These are phyloP conservation scores for Epichloe scottii DNA, from an alignment of 2,329 filamentous ascomycete genomes.

Conservation along the genomic window DNA sequence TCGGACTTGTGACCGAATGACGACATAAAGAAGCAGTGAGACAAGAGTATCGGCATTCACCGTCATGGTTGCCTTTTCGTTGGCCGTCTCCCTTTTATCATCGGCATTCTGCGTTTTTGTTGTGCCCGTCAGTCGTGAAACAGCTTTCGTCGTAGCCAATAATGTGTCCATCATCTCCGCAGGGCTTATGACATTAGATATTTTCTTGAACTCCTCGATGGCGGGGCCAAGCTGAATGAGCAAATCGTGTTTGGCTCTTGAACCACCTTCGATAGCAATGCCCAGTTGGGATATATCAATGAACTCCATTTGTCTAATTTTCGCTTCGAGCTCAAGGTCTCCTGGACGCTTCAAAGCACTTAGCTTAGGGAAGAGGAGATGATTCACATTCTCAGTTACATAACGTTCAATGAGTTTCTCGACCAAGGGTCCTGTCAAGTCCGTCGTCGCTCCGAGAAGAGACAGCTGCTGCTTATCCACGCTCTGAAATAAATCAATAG, in stretches of 20 bases:
- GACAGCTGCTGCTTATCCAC: constrained; percentile 95
- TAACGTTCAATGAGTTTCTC: constrained; percentile 93
- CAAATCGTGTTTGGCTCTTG: constrained; percentile 68
- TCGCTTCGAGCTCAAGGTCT: constrained; percentile 76
- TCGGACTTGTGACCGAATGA: constrained; percentile 79
- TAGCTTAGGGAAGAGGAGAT: constrained; percentile 74
- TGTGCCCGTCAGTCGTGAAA: constrained; percentile 54
- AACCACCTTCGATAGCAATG: constrained; percentile 69
- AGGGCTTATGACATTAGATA: constrained; percentile 63
- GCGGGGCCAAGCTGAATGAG: constrained; percentile 63
- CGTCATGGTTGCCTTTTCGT: constrained; percentile 45
- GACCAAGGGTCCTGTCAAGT: constrained; percentile 81
- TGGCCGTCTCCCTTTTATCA: constrained; percentile 16
- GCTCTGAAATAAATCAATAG: constrained; percentile 89
- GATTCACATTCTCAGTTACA: constrained; percentile 83
- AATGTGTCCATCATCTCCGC: constrained; percentile 82
- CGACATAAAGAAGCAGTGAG: constrained; percentile 78
- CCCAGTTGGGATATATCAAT: constrained; percentile 93
- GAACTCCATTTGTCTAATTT: constrained; percentile 84
- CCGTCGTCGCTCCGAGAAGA: constrained; percentile 80
- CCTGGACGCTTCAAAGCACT: constrained; percentile 67
- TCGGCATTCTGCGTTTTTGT: constrained; percentile 27
- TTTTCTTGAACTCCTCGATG: constrained; percentile 81
- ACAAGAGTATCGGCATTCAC: constrained; percentile 84
- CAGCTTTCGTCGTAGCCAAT: constrained; percentile 67